A percentile compares a stretch with the other conserved stretches of the same genome.
Conservation (phyloP, 2,329 filamentous ascomycete genomes). For the Chaetothyriales sp. region DNA sequence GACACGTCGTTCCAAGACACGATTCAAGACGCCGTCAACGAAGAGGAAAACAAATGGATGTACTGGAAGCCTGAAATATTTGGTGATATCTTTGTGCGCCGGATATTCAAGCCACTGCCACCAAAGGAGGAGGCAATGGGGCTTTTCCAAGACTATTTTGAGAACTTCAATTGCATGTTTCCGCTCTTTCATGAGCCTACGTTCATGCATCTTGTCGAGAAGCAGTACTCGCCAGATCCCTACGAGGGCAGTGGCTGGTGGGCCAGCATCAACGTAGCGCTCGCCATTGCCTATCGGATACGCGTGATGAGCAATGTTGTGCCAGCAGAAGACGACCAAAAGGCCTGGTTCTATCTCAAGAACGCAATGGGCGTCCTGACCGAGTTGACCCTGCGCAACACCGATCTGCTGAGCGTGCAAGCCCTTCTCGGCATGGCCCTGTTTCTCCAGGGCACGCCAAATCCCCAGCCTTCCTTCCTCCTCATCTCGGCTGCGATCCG, state of each 20-base stretch:
- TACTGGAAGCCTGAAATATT: slow-evolving; percentile 99
- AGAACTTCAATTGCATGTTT: slow-evolving; percentile 99
- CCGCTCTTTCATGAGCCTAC: slow-evolving; percentile 94
- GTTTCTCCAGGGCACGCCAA: slow-evolving; percentile 91
- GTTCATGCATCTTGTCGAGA: slow-evolving; percentile 92
- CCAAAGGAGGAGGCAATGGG: slow-evolving; percentile 76
- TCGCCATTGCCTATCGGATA: slow-evolving; percentile 85
- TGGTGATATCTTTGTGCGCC: slow-evolving; percentile 73
- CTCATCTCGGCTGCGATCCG: slow-evolving; percentile 81
- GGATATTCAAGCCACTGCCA: slow-evolving; percentile 69
- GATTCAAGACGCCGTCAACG: slow-evolving; percentile 62
- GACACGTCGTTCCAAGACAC: slow-evolving; percentile 87
- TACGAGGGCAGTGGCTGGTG: slow-evolving; percentile 97
- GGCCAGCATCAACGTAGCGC: slow-evolving; percentile 84
- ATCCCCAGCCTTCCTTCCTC: slow-evolving; percentile 86
- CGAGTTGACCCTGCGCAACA: slow-evolving; percentile 89
- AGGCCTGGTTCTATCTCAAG: slow-evolving; percentile 90
- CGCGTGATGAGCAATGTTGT: slow-evolving; percentile 92
- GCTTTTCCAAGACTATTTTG: slow-evolving; percentile 82
- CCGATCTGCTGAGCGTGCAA: slow-evolving; percentile 86
- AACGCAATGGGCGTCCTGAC: slow-evolving; percentile 89
- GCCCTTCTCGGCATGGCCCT: slow-evolving; percentile 82
- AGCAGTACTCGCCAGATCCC: slow-evolving; percentile 81
- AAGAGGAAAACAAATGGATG: slow-evolving; percentile 85
- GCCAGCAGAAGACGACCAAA: slow-evolving; percentile 77